phyloP scores from a whole-genome alignment of 1,284 basidiomycete species.

The Anthracocystis walkeri region DNA sequence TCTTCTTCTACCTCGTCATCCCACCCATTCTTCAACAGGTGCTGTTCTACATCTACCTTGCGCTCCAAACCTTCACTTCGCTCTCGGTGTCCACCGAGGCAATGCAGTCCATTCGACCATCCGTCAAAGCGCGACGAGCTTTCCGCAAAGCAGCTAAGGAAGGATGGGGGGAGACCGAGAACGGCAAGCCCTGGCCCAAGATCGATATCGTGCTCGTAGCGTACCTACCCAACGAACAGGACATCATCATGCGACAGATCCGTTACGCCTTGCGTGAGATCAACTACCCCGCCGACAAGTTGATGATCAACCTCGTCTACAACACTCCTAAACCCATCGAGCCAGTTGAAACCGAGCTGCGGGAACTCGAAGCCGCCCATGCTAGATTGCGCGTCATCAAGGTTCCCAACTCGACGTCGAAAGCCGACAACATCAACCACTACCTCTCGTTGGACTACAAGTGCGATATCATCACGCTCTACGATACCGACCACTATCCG shows the following conservation, averaged over 20 bases:
- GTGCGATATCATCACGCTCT: slow-evolving; percentile 61
- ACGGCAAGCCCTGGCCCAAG: slow-evolving; percentile 51
- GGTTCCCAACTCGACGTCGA: slow-evolving; percentile 60
- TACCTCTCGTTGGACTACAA: slow-evolving; percentile 56
- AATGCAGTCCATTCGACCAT: slow-evolving; percentile 55
- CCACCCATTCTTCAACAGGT: slow-evolving; percentile 52
- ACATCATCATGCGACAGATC: slow-evolving; percentile 62
- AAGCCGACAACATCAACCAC: slow-evolving; percentile 64
- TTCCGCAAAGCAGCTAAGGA: slow-evolving; percentile 52
- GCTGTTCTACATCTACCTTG: slow-evolving; percentile 55
- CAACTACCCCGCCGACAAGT: slow-evolving; percentile 56
- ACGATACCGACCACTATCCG: slow-evolving; percentile 63
- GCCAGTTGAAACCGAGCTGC: slow-evolving; percentile 52
- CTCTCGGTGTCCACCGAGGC: slow-evolving; percentile 59
- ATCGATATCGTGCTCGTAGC: slow-evolving; percentile 63
- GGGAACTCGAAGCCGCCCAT: slow-evolving; percentile 46
- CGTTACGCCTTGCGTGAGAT: slow-evolving; percentile 60
- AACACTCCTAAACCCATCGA: slow-evolving; percentile 63
- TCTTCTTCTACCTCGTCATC: slow-evolving; percentile 60
- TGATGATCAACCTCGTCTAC: slow-evolving; percentile 63
- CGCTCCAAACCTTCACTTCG: slow-evolving; percentile 54
- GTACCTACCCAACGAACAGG: slow-evolving; percentile 63
- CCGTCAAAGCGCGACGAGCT: slow-evolving; percentile 51
- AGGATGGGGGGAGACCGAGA: slow-evolving; percentile 49
- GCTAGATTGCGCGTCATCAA: slow-evolving; percentile 53